These are phyloP conservation scores for Russula brevipes DNA, from an alignment of 768 basidiomycete genomes.

Conservation along the genomic window DNA sequence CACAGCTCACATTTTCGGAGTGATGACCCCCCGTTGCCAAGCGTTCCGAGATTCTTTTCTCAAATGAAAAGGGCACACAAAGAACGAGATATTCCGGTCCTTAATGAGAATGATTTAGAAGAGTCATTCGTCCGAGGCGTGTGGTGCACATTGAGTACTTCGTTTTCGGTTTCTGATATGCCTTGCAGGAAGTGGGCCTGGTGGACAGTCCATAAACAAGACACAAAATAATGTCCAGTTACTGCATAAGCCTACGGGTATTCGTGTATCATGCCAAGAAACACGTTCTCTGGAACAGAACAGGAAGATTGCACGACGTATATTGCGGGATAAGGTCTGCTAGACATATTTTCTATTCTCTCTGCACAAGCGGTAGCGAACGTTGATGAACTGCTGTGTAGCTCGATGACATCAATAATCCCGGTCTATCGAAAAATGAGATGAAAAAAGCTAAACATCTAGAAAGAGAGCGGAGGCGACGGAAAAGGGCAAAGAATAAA, in stretches of 20 bases:
- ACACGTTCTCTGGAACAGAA: slow-evolving; percentile 82
- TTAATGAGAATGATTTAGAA: slow-evolving; percentile 77
- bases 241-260: slow-evolving; percentile 81
- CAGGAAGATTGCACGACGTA: slow-evolving; percentile 66
- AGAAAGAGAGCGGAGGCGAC: slow-evolving; percentile 36
- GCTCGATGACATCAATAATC: slow-evolving; percentile 69
- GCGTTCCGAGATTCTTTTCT: slow-evolving; percentile 49
- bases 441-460: slow-evolving; percentile 35
- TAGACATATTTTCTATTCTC: not conserved
- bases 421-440: slow-evolving; percentile 38
- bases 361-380: not conserved
- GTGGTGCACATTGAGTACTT: slow-evolving; percentile 23
- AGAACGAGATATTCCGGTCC: slow-evolving; percentile 56
- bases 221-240: slow-evolving; percentile 88
- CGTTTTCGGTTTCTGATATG: slow-evolving; percentile 14
- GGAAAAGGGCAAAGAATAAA: slow-evolving; percentile 32
- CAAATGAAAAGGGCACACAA: slow-evolving; percentile 66
- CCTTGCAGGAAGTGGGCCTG: slow-evolving; percentile 74
- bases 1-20: slow-evolving; percentile 23
- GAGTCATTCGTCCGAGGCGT: slow-evolving; percentile 83
- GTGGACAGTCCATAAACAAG: slow-evolving; percentile 97
- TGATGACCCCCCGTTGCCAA: slow-evolving; percentile 16
- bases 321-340: slow-evolving; percentile 65
- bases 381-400: slow-evolving; percentile 29
- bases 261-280: slow-evolving; percentile 83